phyloP scores from a whole-genome alignment of 352 stramenopile species.

The Phytophthora macrochlamydospora region DNA sequence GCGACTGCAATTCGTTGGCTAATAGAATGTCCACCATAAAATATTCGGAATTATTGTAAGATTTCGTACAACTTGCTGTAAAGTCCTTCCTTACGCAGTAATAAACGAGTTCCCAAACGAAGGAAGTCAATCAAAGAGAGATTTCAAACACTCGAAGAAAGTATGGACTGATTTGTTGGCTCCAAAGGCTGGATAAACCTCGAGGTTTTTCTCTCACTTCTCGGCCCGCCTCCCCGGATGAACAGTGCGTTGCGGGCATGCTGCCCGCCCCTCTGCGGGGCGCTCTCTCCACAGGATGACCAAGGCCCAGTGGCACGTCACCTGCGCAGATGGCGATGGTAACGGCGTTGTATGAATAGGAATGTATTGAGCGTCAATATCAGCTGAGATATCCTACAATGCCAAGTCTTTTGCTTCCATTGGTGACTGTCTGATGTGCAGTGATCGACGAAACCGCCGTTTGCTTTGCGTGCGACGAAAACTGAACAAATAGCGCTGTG shows the following conservation, averaged over 20 bases:
- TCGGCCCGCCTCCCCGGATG: not conserved
- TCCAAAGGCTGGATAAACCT: not conserved
- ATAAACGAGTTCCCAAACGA: not conserved
- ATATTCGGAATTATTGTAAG: too few species aligned
- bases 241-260: not conserved
- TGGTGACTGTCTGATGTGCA: not conserved
- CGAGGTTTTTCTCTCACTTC: not conserved
- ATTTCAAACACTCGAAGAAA: not conserved
- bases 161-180: conserved; percentile 1
- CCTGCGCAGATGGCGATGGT: not conserved
- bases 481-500: not conserved
- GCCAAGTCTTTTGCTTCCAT: conserved; percentile 4
- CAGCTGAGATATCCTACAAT: not conserved
- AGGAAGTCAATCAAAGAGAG: not conserved
- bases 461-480: not conserved
- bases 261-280: not conserved
- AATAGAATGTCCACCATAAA: too few species aligned
- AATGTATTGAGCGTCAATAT: conserved; percentile 1
- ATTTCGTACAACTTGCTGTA: too few species aligned
- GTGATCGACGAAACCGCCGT: not conserved
- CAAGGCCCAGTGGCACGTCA: not conserved
- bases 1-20: too few species aligned
- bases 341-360: not conserved
- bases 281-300: not conserved
- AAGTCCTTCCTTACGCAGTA: not conserved